These are phyloP conservation scores for Stachybotrys chlorohalonatus DNA, from an alignment of 2,329 filamentous ascomycete genomes.

Conservation along the genomic window DNA sequence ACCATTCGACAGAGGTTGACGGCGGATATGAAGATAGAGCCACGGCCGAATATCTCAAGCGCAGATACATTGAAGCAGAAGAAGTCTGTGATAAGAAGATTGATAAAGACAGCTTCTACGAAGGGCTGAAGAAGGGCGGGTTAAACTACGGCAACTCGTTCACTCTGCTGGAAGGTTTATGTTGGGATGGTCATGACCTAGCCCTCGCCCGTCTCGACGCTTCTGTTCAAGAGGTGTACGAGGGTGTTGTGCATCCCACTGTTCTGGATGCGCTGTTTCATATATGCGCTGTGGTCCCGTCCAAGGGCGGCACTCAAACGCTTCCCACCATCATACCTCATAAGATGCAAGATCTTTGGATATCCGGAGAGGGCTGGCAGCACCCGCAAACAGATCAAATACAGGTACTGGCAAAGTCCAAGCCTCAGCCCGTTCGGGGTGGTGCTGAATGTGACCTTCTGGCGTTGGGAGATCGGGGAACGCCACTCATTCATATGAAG, in stretches of 20 bases:
- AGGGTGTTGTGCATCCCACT: not conserved
- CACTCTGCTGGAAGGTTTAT: not conserved
- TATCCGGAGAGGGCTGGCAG: not conserved
- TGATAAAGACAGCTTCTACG: not conserved
- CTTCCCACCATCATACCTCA: not conserved
- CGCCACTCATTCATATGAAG: not conserved
- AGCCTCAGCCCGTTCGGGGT: not conserved
- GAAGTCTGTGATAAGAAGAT: not conserved
- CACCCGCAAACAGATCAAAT: not conserved
- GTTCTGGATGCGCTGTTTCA: not conserved
- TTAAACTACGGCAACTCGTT: not conserved
- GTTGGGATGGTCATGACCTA: not conserved
- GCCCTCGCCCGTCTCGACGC: not conserved
- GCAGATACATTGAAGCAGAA: not conserved
- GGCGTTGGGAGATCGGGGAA: not conserved
- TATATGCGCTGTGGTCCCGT: not conserved
- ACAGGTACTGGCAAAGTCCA: not conserved
- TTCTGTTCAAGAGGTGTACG: not conserved
- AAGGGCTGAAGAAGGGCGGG: not conserved
- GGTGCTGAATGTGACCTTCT: not conserved
- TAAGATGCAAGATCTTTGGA: not conserved
- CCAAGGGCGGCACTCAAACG: not conserved
- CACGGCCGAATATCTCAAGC: not conserved
- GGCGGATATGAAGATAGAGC: not conserved
- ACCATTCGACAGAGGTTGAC: not conserved